Base-by-base conservation (phyloP, 2,329 filamentous ascomycete species). In the Emericellopsis atlantica region DNA sequence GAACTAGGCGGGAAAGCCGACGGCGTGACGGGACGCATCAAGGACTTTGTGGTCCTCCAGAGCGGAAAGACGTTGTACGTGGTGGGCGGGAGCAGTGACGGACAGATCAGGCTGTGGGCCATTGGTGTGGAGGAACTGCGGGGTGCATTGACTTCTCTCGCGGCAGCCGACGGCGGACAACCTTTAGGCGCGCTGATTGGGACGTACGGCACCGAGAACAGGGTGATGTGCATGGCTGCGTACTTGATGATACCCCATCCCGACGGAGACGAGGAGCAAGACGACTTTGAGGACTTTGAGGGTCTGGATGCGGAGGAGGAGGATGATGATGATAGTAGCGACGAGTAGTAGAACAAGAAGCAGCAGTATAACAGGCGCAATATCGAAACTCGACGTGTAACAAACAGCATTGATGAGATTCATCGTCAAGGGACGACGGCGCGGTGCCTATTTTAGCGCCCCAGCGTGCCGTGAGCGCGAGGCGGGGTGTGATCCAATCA, bases 221-320 rank as follows among this genome's bases (percentile, higher is more conserved):
- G 92, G 43, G 88, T 96, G 49, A 96, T 89, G 32, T 96, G 92
- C 57, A 56, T 96, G 52, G 79, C 78, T 51, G 82, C 82, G 18
- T 96, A 94, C 64, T 67, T 85, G 47, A 93, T 96, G 86, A 74
- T 84, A 58, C 73, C 79, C 50, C 67, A 72, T 37, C 73, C 76
- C 14, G 76, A 79, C 33, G 72, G 72, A 18, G 66, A 69, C 50
- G 76, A 75, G 15, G 75, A 69, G 52, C 76, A 76, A 42, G 65
- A 66, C 37, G 67, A 71, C 47, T 61, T 60, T 34, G 22, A 61
- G 14, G 60, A 61, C 26, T 67, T 64, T 35, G 32, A 21, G 18
- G 18, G 32, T 35, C n/a, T 15, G n/a, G 32, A 15, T 35, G 32
- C n/a, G n/a, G 32, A 15, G 32, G 18, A 34, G 32, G 54, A 49